Evolutionary conservation across 495 filamentous ascomycete genomes (phyloP), one percentile per base, ranked within the genome.

Genomic region (Podospora pseudocomata): DNA sequence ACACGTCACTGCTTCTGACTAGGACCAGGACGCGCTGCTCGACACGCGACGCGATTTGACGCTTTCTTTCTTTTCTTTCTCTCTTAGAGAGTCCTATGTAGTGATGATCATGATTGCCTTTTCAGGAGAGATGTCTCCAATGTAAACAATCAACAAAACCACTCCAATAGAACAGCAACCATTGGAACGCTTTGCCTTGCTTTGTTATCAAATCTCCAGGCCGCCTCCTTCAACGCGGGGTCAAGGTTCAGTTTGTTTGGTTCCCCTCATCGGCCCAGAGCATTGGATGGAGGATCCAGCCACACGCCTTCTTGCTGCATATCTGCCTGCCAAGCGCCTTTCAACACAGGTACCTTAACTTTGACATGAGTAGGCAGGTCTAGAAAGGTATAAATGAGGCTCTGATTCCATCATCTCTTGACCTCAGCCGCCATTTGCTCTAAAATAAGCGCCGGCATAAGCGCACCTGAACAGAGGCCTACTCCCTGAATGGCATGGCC

Each of bases 41-140:
- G 63, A 57, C 28, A 67, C 65, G 65, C 65, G 68, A 70, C 65
- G 55, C 68, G 68, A 63, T 18, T 16, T 30, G 9, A 28, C 28
- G 60, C 39, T 49, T 49, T 16, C 2, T 18, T 49, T 23, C 23
- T 23, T 23, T 23, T 23, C 23, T 23, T 23, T 23, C 23, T 23
- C 23, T 23, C 23, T 23, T 23, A 2, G 23, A 23, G 23, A 23
- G 23, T 23, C 23, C 23, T 23, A 23, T 23, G 23, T 23, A 23
- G 23, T 23, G 23, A 23, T 23, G 23, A 56, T 56, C 15, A 58
- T 20, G 6, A 20, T 19, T 19, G 55, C 18, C n/a, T 49, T 49
- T 49, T 26, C 19, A 69, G 30, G 57, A 20, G 62, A 26, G 44
- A 53, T 1, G 13, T 4, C 27, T 9, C n/a, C 23, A 55, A 55